These are phyloP conservation scores for Tagetes erecta DNA, from an alignment of 129 eudicot genomes.

Conservation along the genomic window DNA sequence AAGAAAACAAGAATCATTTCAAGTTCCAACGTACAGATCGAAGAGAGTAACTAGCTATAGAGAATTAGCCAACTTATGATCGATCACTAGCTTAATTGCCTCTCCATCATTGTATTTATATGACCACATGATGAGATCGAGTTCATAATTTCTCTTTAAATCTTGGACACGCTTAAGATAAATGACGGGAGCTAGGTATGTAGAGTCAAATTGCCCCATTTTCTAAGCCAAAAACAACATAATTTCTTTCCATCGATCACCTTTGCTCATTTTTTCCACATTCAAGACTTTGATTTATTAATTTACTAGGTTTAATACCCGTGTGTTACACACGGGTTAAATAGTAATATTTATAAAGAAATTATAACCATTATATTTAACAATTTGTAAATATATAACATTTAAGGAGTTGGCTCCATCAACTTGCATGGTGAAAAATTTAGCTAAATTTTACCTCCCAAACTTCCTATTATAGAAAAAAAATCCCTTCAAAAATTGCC, in stretches of 20 bases:
- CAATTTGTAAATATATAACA: too few relatives aligned
- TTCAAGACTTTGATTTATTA: conserved; percentile 22
- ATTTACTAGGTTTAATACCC: not conserved
- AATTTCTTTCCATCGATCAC: not conserved
- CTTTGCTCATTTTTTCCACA: not conserved
- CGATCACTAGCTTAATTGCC: not conserved
- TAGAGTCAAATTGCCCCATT: not conserved
- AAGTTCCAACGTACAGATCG: not conserved
- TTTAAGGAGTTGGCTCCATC: too few relatives aligned
- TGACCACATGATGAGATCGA: not conserved
- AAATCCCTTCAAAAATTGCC: too few relatives aligned
- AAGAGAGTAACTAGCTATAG: too few relatives aligned
- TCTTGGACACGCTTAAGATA: not conserved
- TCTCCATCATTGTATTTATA: conserved; percentile 1
- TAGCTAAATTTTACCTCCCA: too few relatives aligned
- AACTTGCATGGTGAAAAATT: too few relatives aligned
- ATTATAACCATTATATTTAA: too few relatives aligned
- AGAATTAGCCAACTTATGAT: not conserved
- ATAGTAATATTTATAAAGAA: too few relatives aligned
- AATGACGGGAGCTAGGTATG: not conserved
- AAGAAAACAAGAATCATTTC: conserved; percentile 1
- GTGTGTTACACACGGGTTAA: too few relatives aligned
- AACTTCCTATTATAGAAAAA: too few relatives aligned
- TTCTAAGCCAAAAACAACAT: not conserved
- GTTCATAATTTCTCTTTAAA: not conserved